A percentile compares a stretch with the other conserved stretches of the same genome.
These are phyloP conservation scores for Fusarium sp. DNA, from an alignment of 2,329 filamentous ascomycete genomes.

Conservation along the genomic window DNA sequence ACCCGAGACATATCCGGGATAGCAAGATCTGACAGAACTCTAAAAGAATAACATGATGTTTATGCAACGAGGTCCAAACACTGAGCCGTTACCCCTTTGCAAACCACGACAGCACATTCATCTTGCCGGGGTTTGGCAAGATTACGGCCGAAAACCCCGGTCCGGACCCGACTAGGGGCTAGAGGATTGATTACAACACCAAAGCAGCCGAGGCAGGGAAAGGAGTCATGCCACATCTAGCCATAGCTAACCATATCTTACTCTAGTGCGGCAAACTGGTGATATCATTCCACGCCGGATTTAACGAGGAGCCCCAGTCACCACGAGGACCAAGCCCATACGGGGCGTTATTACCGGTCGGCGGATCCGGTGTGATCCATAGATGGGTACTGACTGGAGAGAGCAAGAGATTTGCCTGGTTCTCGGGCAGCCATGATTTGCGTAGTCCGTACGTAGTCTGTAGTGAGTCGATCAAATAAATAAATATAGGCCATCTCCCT, in stretches of 20 bases:
- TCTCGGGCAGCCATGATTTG: neutral
- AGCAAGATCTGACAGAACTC: neutral
- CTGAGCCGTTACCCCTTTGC: no score
- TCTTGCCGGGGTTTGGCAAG: conserved; percentile 13
- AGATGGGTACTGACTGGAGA: conserved; percentile 12
- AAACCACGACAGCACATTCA: no score
- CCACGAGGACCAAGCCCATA: conserved; percentile 18
- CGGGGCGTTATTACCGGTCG: conserved; percentile 16
- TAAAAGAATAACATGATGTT: neutral
- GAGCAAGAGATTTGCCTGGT: conserved; percentile 19
- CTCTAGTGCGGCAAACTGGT: conserved; percentile 17
- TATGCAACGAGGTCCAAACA: neutral
- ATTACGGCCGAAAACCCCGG: conserved; percentile 31
- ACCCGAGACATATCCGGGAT: conserved; percentile 3
- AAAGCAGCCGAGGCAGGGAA: conserved; percentile 23
- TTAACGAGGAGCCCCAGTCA: conserved; percentile 14
- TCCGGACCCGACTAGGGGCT: conserved; percentile 23
- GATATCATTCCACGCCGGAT: conserved; percentile 24
- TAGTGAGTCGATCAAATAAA: conserved; percentile 23
- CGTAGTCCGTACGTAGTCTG: conserved; percentile 1
- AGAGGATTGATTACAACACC: neutral
- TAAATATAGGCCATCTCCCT: conserved; percentile 7
- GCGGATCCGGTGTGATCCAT: conserved; percentile 18
- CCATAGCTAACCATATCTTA: conserved; percentile 5
- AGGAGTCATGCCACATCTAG: neutral